Base-by-base conservation (phyloP, 2,329 filamentous ascomycete genomes). In the Neofusicoccum laricinum region DNA sequence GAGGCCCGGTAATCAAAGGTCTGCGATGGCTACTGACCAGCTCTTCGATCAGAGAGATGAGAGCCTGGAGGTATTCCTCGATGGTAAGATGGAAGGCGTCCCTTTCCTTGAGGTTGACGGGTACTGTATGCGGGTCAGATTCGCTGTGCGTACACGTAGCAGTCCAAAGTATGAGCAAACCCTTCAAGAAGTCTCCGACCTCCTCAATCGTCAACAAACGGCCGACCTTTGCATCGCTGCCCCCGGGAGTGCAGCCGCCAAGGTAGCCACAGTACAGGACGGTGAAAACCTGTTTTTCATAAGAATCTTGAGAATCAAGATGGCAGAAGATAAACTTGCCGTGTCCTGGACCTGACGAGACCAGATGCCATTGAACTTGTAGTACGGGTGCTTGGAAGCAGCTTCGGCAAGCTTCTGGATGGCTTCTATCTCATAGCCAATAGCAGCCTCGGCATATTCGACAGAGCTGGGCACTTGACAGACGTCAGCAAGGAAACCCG, bases 321-420 rank as follows among this genome's bases (percentile, higher is more conserved):
- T 19, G 8, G 12, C 5, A 43, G 32, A 41, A 25, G 64, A 82
- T 83, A 67, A 78, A 82, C 80, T 84, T 84, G 85, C 86, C 49
- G 91, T 86, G 75, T 91, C 92, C 77, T 98, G 94, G 63, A 97
- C 81, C 72, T 91, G 87, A 65, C 92, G 87, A 32, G 88, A 86
- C 95, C 95, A 99, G 75, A 92, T 87, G 64, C 84, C 81, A 78
- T 97, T 97, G 82, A 96, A 97, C 85, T 97, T 97, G 87, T 98
- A 99, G 83, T 98, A 99, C 0, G 95, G 94, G 72, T 96, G 90
- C 75, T 91, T 85, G 30, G 92, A 93, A 2, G 93, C 92, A 63
- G 91, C 85, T 63, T 84, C 79, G 66, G 87, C 85, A 49, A 99
- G 86, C 69, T 89, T 87, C 64, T 82, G 79, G 50, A 97, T 85